Percentiles rank a stretch among this genome's conserved stretches.
These are phyloP conservation scores for Excoecaria cochinchinensis DNA, from an alignment of 345 rosid species.

Conservation along the genomic window DNA sequence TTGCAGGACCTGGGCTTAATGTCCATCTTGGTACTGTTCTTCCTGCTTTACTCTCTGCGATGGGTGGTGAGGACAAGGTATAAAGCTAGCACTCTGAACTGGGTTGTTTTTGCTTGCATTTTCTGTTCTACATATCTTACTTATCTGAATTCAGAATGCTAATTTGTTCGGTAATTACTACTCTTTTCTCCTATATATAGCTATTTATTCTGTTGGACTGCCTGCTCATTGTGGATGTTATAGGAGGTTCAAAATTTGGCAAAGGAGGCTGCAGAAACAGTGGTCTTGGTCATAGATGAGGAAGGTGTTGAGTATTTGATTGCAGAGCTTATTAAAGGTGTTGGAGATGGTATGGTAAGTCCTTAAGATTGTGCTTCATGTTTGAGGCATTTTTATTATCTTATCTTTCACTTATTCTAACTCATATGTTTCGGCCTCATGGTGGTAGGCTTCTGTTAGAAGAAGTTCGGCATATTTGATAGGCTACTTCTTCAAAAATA, in stretches of 20 bases:
- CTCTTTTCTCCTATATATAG: background rate
- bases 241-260: slow-evolving; percentile 89
- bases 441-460: slow-evolving; percentile 77
- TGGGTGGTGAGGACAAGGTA: slow-evolving; percentile 77
- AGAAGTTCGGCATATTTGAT: slow-evolving; percentile 87
- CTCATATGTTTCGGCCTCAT: slow-evolving; percentile 15
- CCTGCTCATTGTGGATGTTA: slow-evolving; percentile 19
- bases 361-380: background rate
- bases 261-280: slow-evolving; percentile 86
- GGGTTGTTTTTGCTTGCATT: background rate
- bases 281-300: slow-evolving; percentile 81
- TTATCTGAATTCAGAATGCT: background rate
- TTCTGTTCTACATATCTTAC: background rate
- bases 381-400: background rate
- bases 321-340: slow-evolving; percentile 86
- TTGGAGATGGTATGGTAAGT: slow-evolving; percentile 70
- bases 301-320: slow-evolving; percentile 81
- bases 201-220: background rate
- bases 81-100: background rate
- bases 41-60: slow-evolving; percentile 87
- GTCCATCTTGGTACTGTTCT: slow-evolving; percentile 84
- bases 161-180: background rate
- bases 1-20: slow-evolving; percentile 91
- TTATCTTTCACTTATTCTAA: slow-evolving; percentile 1
- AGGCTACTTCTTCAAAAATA: slow-evolving; percentile 84